Evolutionary conservation across 257 asterid species (phyloP), one percentile per base, ranked within the genome.

Genomic region (Echium plantagineum): DNA sequence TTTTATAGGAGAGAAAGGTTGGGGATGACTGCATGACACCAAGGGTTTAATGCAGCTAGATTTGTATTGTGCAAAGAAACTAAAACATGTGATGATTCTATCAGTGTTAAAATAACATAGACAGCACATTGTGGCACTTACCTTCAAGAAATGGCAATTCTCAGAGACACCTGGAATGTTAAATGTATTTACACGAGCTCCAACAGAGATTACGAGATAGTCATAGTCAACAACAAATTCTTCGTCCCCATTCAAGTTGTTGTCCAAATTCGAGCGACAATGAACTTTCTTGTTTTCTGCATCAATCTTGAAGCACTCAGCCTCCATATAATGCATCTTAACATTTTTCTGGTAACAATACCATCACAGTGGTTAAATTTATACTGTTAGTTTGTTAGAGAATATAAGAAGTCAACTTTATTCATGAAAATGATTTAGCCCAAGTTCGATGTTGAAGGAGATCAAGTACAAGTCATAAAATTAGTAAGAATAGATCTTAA

Each of bases 141-240:
- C 95, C 94, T 91, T 91, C 77, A 91, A 72, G 84, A 91, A 91
- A 71, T 73, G 90, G 58, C 94, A 85, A 75, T 91, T 75, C 74
- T 91, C 95, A 9, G 85, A 94, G 60, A 91, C 96, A 48, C 98
- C 98, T 67, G 98, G 98, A 72, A 86, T 85, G 78, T 88, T 91
- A 61, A 91, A 91, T 57, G 98, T 91, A 72, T 84, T 91, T 72
- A 89, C 58, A 55, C 96, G 98, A 51, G 98, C 98, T 52, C 98
- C 98, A 46, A 79, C 47, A 16, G 87, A 70, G 70, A 91, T 74
- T 66, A 91, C 90, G 30, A 91, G 98, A 77, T 91, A 88, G 84
- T 91, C 98, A 74, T 84, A 91, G 74, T 88, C 96, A 21, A 91
- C 94, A 31, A 74, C 63, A 65, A 88, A 80, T 66, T 87, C 96